These are phyloP conservation scores for Penicillium cosmopolitanum DNA, from an alignment of 495 filamentous ascomycete species.

Conservation along the genomic window DNA sequence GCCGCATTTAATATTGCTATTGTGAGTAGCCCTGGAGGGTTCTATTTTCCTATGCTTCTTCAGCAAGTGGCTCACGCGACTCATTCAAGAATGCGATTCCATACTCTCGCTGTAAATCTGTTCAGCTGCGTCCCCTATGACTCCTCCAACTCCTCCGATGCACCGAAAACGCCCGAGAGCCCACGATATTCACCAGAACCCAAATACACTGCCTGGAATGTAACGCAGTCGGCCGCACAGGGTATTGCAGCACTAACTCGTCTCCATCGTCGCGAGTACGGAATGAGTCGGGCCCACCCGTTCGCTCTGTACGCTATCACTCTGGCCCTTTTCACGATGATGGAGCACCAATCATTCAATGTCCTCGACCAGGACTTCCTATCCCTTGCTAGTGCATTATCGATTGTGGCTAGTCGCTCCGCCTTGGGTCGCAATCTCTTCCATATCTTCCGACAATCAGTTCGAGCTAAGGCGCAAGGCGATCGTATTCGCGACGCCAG, in stretches of 20 bases:
- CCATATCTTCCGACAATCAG: constrained; percentile 45
- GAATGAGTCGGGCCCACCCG: constrained; percentile 45
- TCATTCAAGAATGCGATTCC: constrained; percentile 42
- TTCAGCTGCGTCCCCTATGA: constrained; percentile 38
- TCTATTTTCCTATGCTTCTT: neutral
- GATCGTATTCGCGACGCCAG: constrained; percentile 29
- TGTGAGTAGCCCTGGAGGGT: constrained; percentile 26
- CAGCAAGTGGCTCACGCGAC: neutral
- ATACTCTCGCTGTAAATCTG: constrained; percentile 44
- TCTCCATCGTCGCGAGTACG: constrained; percentile 41
- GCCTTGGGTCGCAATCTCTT: constrained; percentile 44
- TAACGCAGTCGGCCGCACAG: constrained; percentile 35
- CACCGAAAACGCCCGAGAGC: constrained; percentile 40
- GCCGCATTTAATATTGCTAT: constrained; percentile 45
- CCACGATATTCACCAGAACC: constrained; percentile 27
- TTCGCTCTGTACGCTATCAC: constrained; percentile 52
- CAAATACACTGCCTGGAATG: constrained; percentile 30
- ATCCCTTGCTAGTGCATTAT: constrained; percentile 40
- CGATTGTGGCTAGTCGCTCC: constrained; percentile 43
- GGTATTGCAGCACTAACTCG: constrained; percentile 39
- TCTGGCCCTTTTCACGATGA: constrained; percentile 45
- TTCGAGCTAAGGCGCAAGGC: constrained; percentile 38
- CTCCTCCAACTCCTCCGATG: constrained; percentile 22
- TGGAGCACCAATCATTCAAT: constrained; percentile 40
- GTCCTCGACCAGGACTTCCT: constrained; percentile 46